Base-by-base conservation (phyloP, 2,329 filamentous ascomycete genomes). In the Apiospora saccharicola region DNA sequence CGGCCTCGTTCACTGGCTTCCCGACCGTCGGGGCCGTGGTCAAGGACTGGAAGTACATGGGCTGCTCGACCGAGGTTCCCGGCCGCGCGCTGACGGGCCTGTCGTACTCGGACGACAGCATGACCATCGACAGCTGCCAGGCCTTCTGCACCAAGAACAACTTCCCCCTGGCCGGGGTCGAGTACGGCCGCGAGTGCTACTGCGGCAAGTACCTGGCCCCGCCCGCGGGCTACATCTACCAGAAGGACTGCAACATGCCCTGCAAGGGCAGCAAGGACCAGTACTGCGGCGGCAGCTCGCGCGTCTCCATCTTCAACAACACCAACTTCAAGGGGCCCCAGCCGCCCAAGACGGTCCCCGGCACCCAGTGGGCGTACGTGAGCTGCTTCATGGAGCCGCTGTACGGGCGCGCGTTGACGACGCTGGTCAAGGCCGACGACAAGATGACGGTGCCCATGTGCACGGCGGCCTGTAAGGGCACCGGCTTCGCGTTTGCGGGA, bases 361-460 rank as follows among this genome's bases (percentile, higher is more conserved):
- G 72, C 47, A 49, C 51, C 37, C 22, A 14, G 16, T 61, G 53
- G 53, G 26, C 69, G 1, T 74, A 73, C n/a, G 53, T 68, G 26
- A 51, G 64, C 51, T 74, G 73, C 73, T 74, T 46, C 69, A 70
- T 68, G 69, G 73, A 74, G 30, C 53, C 53, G 26, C 53, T 61
- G 53, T 61, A 61, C 53, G 53, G 53, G 5, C 68, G 72, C 22
- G 70, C 72, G 24, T 41, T 72, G 19, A 49, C 47, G 3, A 69
- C 30, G 24, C 43, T 69, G 1, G 24, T 71, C 77, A 69, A 75
- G 76, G 44, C 72, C 74, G 68, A 61, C 53, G 69, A 71, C 43
- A 75, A 72, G 67, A 82, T 84, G 81, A 83, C 83, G 7, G 73
- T 85, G 13, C 80, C 82, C 44, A 78, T 75, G 71, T 85, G 83